Base-by-base conservation (phyloP, 2,329 filamentous ascomycete species). In the Exophiala sp. region DNA sequence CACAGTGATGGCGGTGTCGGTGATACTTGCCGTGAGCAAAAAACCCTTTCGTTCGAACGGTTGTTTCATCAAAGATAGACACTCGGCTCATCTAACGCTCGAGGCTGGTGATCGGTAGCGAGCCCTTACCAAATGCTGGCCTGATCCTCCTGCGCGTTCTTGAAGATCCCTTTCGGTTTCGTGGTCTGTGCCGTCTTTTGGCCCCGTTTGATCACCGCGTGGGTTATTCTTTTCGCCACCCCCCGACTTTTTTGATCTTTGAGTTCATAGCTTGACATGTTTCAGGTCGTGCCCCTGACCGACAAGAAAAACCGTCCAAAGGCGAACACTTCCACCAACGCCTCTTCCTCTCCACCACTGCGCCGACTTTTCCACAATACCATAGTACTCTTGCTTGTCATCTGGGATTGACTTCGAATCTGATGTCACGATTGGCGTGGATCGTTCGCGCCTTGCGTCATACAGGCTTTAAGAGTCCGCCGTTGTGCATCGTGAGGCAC, bases 131-230 rank as follows among this genome's bases (percentile, higher is more conserved):
- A 42, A 12, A 21, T 18, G 9, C 41, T 24, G 41, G 20, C 21
- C 20, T 43, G 41, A 43, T 43, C 41, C 41, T 38, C 32, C 29
- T 43, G 35, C 55, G 52, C 48, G 56, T 58, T 58, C 56, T 52
- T 58, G 56, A 55, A 55, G 56, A 58, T 58, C 56, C 42, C 45
- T 45, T 24, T 55, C 20, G 21, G 41, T 9, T 29, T 29, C 24
- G 24, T 29, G 24, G 24, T 29, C 24, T 29, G 9, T 32, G 41
- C 16, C 16, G 36, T 39, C 33, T 42, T 33, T 52, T 29, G 24
- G 24, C 24, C 46, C 43, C 54, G 39, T 12, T 43, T 42, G 43
- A 52, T 49, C 55, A 34, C 42, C 43, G 35, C 16, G 9, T 39
- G 44, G 35, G 7, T n/a, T 9, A 5, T 18, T 40, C 14, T 33